Percentiles rank a stretch among this genome's conserved stretches.
phyloP scores from a whole-genome alignment of 805 yeast genomes.

The Candida arabinofermentans region DNA sequence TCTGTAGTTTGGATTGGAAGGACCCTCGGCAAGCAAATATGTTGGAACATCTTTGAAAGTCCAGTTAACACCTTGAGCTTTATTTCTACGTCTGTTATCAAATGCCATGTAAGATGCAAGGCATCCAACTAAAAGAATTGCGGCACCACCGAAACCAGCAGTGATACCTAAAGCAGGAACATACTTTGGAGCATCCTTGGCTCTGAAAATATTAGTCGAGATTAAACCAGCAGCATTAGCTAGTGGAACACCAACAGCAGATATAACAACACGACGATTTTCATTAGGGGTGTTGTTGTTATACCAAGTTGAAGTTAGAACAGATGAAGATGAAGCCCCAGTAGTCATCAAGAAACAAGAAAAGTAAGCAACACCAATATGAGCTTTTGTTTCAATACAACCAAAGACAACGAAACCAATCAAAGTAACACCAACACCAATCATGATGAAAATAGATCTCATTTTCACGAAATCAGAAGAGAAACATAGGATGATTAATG shows the following conservation, averaged over 20 bases:
- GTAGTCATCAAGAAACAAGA: constrained; percentile 37
- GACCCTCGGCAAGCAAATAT: constrained; percentile 40
- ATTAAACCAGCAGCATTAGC: constrained; percentile 57
- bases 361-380: constrained; percentile 25
- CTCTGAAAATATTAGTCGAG: constrained; percentile 46
- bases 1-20: constrained; percentile 40
- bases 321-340: constrained; percentile 46
- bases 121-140: constrained; percentile 29
- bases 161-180: constrained; percentile 46
- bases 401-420: constrained; percentile 46
- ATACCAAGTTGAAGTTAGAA: constrained; percentile 48
- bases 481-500: constrained; percentile 36
- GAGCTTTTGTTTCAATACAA: constrained; percentile 36
- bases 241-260: constrained; percentile 49
- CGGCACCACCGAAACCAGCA: constrained; percentile 43
- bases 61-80: constrained; percentile 34
- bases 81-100: constrained; percentile 41
- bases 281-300: constrained; percentile 45
- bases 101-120: constrained; percentile 33
- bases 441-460: constrained; percentile 36
- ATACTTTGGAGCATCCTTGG: constrained; percentile 50
- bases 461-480: constrained; percentile 37
- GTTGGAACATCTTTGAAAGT: constrained; percentile 41
- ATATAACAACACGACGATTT: constrained; percentile 41
- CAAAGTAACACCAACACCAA: constrained; percentile 37